phyloP scores from a whole-genome alignment of 2,329 filamentous ascomycete genomes.

The Diaporthe velutina region DNA sequence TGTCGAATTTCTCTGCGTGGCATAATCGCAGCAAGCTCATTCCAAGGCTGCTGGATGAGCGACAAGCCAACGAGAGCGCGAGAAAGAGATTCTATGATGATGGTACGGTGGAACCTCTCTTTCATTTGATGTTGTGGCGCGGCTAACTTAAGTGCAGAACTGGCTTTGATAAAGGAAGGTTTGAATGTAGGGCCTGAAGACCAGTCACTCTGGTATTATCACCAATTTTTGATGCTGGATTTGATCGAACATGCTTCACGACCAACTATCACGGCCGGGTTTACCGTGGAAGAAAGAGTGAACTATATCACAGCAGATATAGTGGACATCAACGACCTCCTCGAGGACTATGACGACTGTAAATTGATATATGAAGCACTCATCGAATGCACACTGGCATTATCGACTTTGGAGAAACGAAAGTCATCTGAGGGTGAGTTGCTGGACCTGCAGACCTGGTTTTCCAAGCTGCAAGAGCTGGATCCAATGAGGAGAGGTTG shows the following conservation, averaged over 20 bases:
- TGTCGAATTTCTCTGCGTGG: conserved; percentile 98
- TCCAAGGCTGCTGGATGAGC: conserved; percentile 78
- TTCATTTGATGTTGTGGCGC: not conserved
- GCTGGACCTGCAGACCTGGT: conserved; percentile 66
- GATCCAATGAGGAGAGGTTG: conserved; percentile 82
- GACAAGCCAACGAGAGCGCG: conserved; percentile 71
- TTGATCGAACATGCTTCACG: conserved; percentile 64
- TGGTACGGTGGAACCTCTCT: conserved; percentile 59
- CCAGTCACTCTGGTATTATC: conserved; percentile 97
- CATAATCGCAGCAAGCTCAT: conserved; percentile 91
- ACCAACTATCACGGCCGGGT: conserved; percentile 73
- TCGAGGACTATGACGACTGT: conserved; percentile 68
- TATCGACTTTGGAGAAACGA: conserved; percentile 66
- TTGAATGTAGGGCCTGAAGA: conserved; percentile 93
- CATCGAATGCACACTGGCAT: conserved; percentile 76
- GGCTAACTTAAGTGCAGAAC: conserved; percentile 63
- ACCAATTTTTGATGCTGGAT: conserved; percentile 86
- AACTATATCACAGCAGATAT: conserved; percentile 79
- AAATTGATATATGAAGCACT: conserved; percentile 94
- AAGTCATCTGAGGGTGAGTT: conserved; percentile 55
- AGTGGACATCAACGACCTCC: conserved; percentile 76
- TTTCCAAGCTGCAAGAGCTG: conserved; percentile 74
- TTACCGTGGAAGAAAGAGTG: conserved; percentile 72
- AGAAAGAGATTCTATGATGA: conserved; percentile 79
- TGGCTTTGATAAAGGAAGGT: conserved; percentile 80